Evolutionary conservation across 768 basidiomycete species (phyloP), one percentile per base, ranked within the genome.

Genomic region (Agaricus subrufescens): DNA sequence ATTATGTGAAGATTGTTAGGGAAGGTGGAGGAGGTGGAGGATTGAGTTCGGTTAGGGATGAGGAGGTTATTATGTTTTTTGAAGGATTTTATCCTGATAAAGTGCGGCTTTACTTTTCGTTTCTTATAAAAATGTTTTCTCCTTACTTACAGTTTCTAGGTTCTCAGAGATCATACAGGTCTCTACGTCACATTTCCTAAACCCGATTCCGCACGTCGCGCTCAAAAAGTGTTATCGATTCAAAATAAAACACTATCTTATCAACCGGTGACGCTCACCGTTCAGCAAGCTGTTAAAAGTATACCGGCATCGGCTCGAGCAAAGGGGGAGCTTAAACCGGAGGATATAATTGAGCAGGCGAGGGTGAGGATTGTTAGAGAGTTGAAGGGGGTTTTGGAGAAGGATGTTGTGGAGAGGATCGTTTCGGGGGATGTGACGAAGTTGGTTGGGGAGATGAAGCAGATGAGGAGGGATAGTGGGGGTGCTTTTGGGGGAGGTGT

Each of bases 171-270:
- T 66, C 78, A 81, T 50, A 70, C 72, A 1, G 88, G 85, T 9
- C 87, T 91, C 77, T 95, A 94, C 65, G 79, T 94, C 60, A 89
- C 92, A 3, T 98, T 97, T 67, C 65, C 73, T 19, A 80, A 82
- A 3, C 65, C 75, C 2, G 81, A 81, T 53, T 67, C 79, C 0
- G 94, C 94, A 0, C 75, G 83, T 5, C 76, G 86, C 3, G 89
- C 91, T 0, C 77, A 78, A 8, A 80, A 82, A 61, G 84, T 91
- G 3, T 79, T 94, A 37, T 73, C 70, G 4, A 72, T 73, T 11
- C 81, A 79, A 40, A 55, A 56, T 34, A 56, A 56, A 42, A 46
- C 58, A 30, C 39, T 59, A 12, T 50, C 54, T 1, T 79, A 83
- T 60, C 83, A 83, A 58, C 69, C 81, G 19, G 84, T 89, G 19